Evolutionary conservation across 495 filamentous ascomycete genomes (phyloP), one percentile per base, ranked within the genome.

Genomic region (Penicillium samsonianum): DNA sequence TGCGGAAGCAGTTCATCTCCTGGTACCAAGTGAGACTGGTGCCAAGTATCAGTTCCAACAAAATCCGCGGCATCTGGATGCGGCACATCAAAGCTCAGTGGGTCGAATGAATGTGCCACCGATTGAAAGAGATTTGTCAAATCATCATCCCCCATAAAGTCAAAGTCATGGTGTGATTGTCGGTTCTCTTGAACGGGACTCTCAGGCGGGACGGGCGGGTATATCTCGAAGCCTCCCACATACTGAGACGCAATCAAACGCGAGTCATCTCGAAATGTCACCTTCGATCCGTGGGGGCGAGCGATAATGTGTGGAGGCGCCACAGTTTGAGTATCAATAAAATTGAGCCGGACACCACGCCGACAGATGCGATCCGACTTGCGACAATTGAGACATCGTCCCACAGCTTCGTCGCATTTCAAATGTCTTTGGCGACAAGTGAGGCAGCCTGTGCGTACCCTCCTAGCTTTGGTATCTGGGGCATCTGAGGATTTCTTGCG

Each of bases 211-310:
- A 84, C 67, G 11, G 79, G 79, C 37, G 85, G 79, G 74, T 98
- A 98, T 63, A 82, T 83, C 57, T 82, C 82, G 43, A 88, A 71
- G 1, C 94, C 94, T 6, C 91, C 92, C 47, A 87, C 82, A 71
- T 98, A 98, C 70, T 96, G 90, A 1, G 90, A 92, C 8, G 94
- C 94, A 65, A 98, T 96, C 44, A 88, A 80, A 31, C 93, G 83
- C 25, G 92, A 96, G 61, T 98, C 92, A 66, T 98, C 94, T 59
- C 88, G 81, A 60, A 98, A 96, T 60, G 59, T 80, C 74, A 92
- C 85, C 65, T 82, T 81, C 81, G 88, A 90, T 14, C 90, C 86
- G 3, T 80, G 69, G 5, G 85, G 82, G 2, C 79, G 84, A 20
- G 81, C 78, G 44, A 87, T 67, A 40, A 82, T 75, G 53, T 76